phyloP scores from a whole-genome alignment of 2,329 filamentous ascomycete species.

The Leptographium galeiforme region DNA sequence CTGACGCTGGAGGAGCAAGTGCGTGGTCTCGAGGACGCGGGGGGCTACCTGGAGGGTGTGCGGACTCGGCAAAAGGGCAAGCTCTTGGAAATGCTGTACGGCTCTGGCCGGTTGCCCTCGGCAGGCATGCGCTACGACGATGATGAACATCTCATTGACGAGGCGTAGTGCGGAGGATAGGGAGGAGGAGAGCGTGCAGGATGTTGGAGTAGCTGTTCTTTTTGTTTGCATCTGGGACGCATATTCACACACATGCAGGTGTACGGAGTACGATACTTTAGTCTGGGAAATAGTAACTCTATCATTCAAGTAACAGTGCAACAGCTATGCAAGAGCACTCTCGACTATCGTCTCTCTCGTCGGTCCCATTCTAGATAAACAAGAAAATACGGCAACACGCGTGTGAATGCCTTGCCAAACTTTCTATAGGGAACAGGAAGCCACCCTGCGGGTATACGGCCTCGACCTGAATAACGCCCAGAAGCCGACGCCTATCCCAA shows the following conservation, averaged over 20 bases:
- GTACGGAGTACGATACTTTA: neutral
- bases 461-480: neutral
- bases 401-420: neutral
- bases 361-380: neutral
- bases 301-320: neutral
- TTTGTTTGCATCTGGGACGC: neutral
- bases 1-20: constrained; percentile 78
- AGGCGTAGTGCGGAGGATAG: neutral
- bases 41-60: constrained; percentile 61
- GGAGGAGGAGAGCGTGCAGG: neutral
- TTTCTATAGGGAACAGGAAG: neutral
- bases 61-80: constrained; percentile 70
- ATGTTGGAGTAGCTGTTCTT: neutral
- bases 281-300: neutral
- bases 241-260: neutral
- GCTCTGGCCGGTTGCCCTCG: constrained; percentile 20
- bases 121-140: neutral
- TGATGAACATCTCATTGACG: neutral
- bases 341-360: neutral
- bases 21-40: constrained; percentile 64
- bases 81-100: constrained; percentile 68
- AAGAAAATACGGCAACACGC: neutral
- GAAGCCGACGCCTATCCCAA: neutral
- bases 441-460: neutral
- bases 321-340: neutral